A percentile compares a stretch with the other conserved stretches of the same genome.
Evolutionary conservation across 495 filamentous ascomycete genomes (phyloP).

Genomic region (Hyaloscypha bicolor): DNA sequence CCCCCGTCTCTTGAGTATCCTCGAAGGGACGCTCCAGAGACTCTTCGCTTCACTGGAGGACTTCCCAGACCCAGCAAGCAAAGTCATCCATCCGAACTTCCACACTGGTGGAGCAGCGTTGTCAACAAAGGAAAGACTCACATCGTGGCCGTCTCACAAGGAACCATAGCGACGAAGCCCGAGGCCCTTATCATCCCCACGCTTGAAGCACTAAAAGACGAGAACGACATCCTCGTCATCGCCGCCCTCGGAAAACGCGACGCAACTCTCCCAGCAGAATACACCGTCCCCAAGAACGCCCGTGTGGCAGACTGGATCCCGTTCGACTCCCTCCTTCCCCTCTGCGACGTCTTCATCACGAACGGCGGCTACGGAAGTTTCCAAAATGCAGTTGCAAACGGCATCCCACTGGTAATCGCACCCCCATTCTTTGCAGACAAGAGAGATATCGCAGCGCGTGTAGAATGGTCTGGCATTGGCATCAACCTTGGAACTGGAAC

Average conservation of each 20-base stretch:
- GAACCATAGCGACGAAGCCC: constrained; percentile 31
- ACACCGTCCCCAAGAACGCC: constrained; percentile 26
- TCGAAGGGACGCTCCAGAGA: constrained; percentile 36
- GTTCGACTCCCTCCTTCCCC: constrained; percentile 33
- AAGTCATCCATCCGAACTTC: constrained; percentile 18
- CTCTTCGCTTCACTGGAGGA: constrained; percentile 37
- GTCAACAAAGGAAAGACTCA: constrained; percentile 21
- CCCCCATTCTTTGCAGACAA: constrained; percentile 36
- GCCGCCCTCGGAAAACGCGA: constrained; percentile 33
- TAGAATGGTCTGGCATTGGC: constrained; percentile 36
- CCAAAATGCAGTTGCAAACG: constrained; percentile 34
- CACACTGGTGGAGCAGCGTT: constrained; percentile 34
- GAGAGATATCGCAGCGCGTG: constrained; percentile 31
- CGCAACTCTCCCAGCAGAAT: constrained; percentile 18
- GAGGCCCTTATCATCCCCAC: constrained; percentile 33
- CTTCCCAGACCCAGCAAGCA: constrained; percentile 25
- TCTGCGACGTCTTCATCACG: constrained; percentile 36
- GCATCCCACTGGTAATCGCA: constrained; percentile 36
- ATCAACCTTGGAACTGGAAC: constrained; percentile 33
- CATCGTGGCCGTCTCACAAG: constrained; percentile 34
- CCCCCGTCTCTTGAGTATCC: constrained; percentile 39
- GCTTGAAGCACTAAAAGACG: constrained; percentile 25
- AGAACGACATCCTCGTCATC: constrained; percentile 32
- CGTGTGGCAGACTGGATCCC: constrained; percentile 37
- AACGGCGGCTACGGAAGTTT: constrained; percentile 39